Base-by-base conservation (phyloP, 371 early-diverging fungal species). In the Nosema granulosis region DNA sequence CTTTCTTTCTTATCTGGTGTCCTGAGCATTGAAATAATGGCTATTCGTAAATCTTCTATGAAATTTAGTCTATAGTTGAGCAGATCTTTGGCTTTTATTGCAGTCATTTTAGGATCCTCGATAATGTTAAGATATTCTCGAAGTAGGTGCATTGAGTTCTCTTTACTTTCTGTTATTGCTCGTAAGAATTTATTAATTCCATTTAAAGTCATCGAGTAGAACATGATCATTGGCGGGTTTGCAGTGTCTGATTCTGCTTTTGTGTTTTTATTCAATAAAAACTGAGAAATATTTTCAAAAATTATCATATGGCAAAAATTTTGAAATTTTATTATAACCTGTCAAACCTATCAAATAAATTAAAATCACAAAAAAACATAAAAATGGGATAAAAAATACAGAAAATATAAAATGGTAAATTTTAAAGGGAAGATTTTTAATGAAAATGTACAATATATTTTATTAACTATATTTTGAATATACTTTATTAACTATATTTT, bases 301-400 rank as follows among this genome's bases (percentile, higher is more conserved):
- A 11, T 43, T 43, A 11, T 43, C 18, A 18, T 43, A 43, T 43
- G 18, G 18, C n/a, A n/a, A n/a, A n/a, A n/a, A n/a, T n/a, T n/a
- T n/a, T n/a, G n/a, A n/a, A n/a, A n/a, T n/a, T n/a, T 11, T 43
- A 43, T 43, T 18, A 18, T 59, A 2, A 59, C 4, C 31, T 59
- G 59, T 59, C 59, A 59, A 59, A 29, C 32, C 9, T 59, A 59
- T 59, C 59, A 59, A 26, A 31, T 59, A 26, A 59, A 59, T 26
- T 59, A 26, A 56, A n/a, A n/a, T n/a, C n/a, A n/a, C n/a, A n/a
- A n/a, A n/a, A 56, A 56, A 18, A 49, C 49, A 18, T 49, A 18
- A 49, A 49, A 49, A 12, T 49, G 49, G 49, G 9, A n/a, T n/a
- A n/a, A n/a, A n/a, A n/a, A n/a, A n/a, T n/a, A n/a, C n/a, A n/a